These are phyloP conservation scores for Hydnomerulius pinastri DNA, from an alignment of 768 basidiomycete genomes.

Conservation along the genomic window DNA sequence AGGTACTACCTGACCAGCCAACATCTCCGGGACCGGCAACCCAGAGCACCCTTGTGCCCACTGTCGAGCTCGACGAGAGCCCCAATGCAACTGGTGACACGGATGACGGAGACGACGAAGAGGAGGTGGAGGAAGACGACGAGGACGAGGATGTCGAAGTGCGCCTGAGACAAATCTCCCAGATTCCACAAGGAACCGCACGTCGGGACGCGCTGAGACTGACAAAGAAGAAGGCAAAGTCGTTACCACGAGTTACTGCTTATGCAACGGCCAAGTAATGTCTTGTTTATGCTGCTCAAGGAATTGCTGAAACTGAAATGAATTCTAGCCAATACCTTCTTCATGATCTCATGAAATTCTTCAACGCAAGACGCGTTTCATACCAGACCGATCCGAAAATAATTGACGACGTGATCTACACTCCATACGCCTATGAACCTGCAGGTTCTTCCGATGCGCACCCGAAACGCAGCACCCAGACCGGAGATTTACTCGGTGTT, in stretches of 20 bases:
- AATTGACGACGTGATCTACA: conserved; percentile 95
- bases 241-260: conserved; percentile 90
- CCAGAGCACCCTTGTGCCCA: conserved; percentile 17
- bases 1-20: conserved; percentile 85
- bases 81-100: conserved; percentile 57
- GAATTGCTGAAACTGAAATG: background rate
- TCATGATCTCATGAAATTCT: conserved; percentile 84
- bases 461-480: conserved; percentile 35
- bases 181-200: conserved; percentile 93
- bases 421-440: conserved; percentile 82
- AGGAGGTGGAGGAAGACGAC: conserved; percentile 58
- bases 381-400: conserved; percentile 86
- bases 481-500: conserved; percentile 77
- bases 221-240: conserved; percentile 94
- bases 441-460: conserved; percentile 33
- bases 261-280: conserved; percentile 89
- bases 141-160: conserved; percentile 63
- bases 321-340: conserved; percentile 65
- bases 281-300: background rate
- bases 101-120: conserved; percentile 70
- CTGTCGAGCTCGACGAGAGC: conserved; percentile 41
- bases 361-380: conserved; percentile 76
- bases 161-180: conserved; percentile 67
- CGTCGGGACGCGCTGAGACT: conserved; percentile 85
- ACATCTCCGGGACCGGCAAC: conserved; percentile 45